Evolutionary conservation across 2,329 filamentous ascomycete species (phyloP), one percentile per base, ranked within the genome.

Genomic region (Penicillium sp.): DNA sequence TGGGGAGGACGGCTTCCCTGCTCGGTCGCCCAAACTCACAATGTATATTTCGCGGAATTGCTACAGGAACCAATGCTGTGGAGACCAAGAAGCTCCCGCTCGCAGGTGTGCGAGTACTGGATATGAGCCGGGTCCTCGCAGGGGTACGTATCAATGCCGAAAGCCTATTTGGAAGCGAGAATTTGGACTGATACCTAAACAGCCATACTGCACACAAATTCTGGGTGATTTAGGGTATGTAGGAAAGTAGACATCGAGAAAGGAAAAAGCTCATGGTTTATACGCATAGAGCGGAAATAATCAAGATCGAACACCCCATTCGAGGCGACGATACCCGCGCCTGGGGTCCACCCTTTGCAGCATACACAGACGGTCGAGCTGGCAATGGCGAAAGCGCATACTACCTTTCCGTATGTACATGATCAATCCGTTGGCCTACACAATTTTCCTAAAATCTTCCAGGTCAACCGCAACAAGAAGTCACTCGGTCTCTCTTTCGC

Each of bases 401-500:
- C 73, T 99, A 96, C 69, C 80, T 99, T 27, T 87, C 89, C 50
- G 95, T 97, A 82, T 61, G 82, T 67, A 24, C 16, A n/a, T 42
- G 33, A 6, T 16, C 35, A 39, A 19, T 19, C 16, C 7, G 7
- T 39, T 39, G n/a, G n/a, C n/a, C 19, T 19, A 10, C 3, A 11
- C 10, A 16, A 19, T 8, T 26, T 19, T 11, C 66, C 42, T 21
- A n/a, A 27, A 16, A 8, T 13, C 50, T 19, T 10, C 3, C 61
- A 96, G 91, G 91, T 91, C n/a, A 98, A 98, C 71, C 90, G 95
- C 50, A 99, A 99, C 78, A 99, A 99, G 74, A 96, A 95, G 73
- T 98, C 93, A 0, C 76, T 99, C 1, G 95, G 87, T 0, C 81
- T 99, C 1, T 97, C 93, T 0, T 99, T 99, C 70, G 90, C 95